Evolutionary conservation across 352 stramenopile species (phyloP).

Genomic region (Globisporangium polare): DNA sequence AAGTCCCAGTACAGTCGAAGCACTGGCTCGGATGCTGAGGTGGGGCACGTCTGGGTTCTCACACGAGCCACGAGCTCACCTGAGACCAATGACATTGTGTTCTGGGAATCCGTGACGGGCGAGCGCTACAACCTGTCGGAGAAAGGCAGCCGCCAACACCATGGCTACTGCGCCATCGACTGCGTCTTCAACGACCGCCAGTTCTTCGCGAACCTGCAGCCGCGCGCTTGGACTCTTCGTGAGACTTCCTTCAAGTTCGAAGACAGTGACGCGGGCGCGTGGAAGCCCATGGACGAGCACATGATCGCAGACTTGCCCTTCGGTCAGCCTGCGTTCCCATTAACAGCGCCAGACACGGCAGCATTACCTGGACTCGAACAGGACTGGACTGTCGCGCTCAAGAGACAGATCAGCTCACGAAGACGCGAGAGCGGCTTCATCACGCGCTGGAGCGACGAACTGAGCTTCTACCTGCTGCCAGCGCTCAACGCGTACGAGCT

Average conservation of each 20-base stretch:
- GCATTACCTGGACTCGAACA: constrained; percentile 34
- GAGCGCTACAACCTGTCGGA: constrained; percentile 38
- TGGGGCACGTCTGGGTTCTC: constrained; percentile 79
- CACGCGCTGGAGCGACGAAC: constrained; percentile 72
- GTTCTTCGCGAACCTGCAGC: constrained; percentile 80
- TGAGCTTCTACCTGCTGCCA: constrained; percentile 76
- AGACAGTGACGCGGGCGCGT: constrained; percentile 35
- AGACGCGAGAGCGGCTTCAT: constrained; percentile 42
- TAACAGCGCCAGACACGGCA: constrained; percentile 30
- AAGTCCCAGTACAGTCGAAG: background rate
- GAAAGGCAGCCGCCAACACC: constrained; percentile 15
- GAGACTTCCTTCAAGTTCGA: constrained; percentile 58
- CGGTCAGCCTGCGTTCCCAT: constrained; percentile 18
- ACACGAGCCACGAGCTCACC: constrained; percentile 29
- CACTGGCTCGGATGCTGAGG: constrained; percentile 16
- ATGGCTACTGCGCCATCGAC: constrained; percentile 67
- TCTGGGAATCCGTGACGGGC: constrained; percentile 77
- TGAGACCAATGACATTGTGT: constrained; percentile 28
- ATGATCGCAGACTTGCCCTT: constrained; percentile 48
- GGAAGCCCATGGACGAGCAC: constrained; percentile 53
- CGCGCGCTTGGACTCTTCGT: constrained; percentile 34
- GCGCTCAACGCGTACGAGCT: constrained; percentile 87
- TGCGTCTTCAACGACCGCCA: constrained; percentile 76
- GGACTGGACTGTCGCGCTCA: constrained; percentile 42
- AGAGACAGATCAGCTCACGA: constrained; percentile 32